Percentiles rank a stretch among this genome's conserved stretches.
Conservation (phyloP, 495 filamentous ascomycete species). For the Rostrohypoxylon terebratum region DNA sequence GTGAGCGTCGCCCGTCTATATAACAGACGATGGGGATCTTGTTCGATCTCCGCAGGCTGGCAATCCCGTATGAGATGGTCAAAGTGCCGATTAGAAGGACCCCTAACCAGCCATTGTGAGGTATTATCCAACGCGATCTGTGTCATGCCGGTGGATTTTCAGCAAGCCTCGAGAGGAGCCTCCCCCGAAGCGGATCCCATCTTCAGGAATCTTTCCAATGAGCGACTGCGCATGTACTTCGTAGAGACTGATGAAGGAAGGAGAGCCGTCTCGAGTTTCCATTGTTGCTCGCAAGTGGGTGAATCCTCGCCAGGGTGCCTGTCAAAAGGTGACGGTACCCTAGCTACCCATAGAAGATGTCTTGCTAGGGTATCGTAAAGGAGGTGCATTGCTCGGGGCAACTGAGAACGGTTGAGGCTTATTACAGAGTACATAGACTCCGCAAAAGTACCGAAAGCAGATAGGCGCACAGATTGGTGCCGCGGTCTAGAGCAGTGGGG, state of each 20-base stretch:
- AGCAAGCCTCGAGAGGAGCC: slow-evolving; percentile 34
- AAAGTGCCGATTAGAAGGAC: slow-evolving; percentile 26
- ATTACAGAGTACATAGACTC: background rate
- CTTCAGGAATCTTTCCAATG: slow-evolving; percentile 5
- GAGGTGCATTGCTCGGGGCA: slow-evolving; percentile 5
- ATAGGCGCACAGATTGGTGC: slow-evolving; percentile 12
- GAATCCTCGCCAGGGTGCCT: slow-evolving; percentile 19
- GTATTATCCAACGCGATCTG: slow-evolving; percentile 46
- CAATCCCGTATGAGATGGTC: slow-evolving; percentile 5
- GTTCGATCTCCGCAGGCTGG: slow-evolving; percentile 25
- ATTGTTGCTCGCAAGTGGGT: slow-evolving; percentile 20
- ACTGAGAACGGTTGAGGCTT: slow-evolving; percentile 10
- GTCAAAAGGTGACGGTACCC: slow-evolving; percentile 19
- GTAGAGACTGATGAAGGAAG: slow-evolving; percentile 3
- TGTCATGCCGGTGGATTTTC: slow-evolving; percentile 46
- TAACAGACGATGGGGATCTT: slow-evolving; percentile 25
- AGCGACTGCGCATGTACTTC: background rate
- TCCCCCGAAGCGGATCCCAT: slow-evolving; percentile 26
- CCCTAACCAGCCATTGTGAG: slow-evolving; percentile 36
- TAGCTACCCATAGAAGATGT: slow-evolving; percentile 10
- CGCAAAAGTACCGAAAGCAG: slow-evolving; percentile 8
- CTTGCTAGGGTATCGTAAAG: slow-evolving; percentile 23
- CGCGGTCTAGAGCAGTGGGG: slow-evolving; percentile 19
- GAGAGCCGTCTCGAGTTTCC: slow-evolving; percentile 38
- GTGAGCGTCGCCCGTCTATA: slow-evolving; percentile 38